Evolutionary conservation across 345 rosid genomes (phyloP), one percentile per base, ranked within the genome.

Genomic region (Citrus reticulata): DNA sequence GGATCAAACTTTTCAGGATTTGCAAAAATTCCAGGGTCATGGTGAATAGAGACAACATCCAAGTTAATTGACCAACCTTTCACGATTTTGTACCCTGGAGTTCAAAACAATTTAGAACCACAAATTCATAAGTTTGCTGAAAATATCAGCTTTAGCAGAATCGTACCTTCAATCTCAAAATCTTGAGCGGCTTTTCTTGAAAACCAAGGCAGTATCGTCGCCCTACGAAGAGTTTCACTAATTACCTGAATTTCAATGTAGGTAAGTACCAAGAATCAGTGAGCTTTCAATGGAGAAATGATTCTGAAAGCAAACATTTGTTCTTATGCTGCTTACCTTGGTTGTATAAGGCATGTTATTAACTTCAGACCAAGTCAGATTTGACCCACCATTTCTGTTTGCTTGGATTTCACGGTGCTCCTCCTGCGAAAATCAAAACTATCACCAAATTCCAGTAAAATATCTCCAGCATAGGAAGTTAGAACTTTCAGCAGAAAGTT

Each of bases 21-120:
- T 0, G 84, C 85, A 78, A 83, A 89, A 61, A 82, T 51, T 79
- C 81, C 83, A 1, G 88, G 88, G 62, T 91, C 92, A 57, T 90
- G 93, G 79, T 88, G 93, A 71, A 88, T 90, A 14, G 92, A 89
- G 51, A 88, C 95, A 73, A 91, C 92, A 66, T 91, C 95, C 89
- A 91, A 74, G 86, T 90, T 91, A 40, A 91, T 35, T 1, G 92
- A 90, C 93, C 95, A 86, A 9, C 91, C 92, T 83, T 86, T 87
- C 88, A 81, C 66, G 71, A 91, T 91, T 51, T 83, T 75, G 24
- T 74, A 88, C 54, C 92, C 90, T 90, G 86, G 11, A 77, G 78
- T 39, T 35, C 39, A 35, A 76, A 16, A 51, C 34, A 35, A 39
- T 24, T 79, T 29, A 63, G 22, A 27, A 9, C 14, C 7, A 72